A percentile compares a stretch with the other conserved stretches of the same genome.
phyloP scores from a whole-genome alignment of 352 stramenopile species.

The Phytophthora pinifolia region DNA sequence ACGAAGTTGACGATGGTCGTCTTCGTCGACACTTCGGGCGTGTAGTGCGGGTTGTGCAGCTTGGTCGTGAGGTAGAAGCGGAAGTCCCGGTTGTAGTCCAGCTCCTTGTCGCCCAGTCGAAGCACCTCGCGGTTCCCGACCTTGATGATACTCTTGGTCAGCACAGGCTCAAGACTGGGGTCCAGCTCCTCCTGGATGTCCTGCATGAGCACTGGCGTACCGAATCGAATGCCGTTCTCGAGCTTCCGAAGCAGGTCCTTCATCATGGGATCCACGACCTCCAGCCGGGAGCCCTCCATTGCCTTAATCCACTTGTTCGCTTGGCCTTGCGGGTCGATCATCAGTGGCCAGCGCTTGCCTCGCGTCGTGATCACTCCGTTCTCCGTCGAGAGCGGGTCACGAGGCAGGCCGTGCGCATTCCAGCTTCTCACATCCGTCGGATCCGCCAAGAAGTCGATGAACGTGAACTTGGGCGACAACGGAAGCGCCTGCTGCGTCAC shows the following conservation, averaged over 20 bases:
- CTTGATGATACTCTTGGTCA: slow-evolving; percentile 95
- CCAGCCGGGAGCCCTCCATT: slow-evolving; percentile 87
- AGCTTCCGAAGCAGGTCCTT: slow-evolving; percentile 94
- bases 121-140: slow-evolving; percentile 94
- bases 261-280: slow-evolving; percentile 95
- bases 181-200: slow-evolving; percentile 96
- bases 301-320: slow-evolving; percentile 97
- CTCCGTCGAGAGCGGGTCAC: slow-evolving; percentile 93
- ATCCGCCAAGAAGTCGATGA: slow-evolving; percentile 92
- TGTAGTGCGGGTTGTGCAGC: slow-evolving; percentile 96
- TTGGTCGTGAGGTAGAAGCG: slow-evolving; percentile 97
- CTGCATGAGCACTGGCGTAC: slow-evolving; percentile 93
- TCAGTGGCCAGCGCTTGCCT: slow-evolving; percentile 94
- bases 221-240: slow-evolving; percentile 94
- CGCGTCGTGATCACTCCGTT: slow-evolving; percentile 96
- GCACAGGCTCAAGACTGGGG: slow-evolving; percentile 91
- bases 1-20: slow-evolving; percentile 97
- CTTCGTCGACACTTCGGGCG: slow-evolving; percentile 94
- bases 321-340: slow-evolving; percentile 96
- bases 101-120: slow-evolving; percentile 93
- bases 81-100: slow-evolving; percentile 96
- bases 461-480: slow-evolving; percentile 88
- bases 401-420: slow-evolving; percentile 94
- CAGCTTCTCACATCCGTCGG: slow-evolving; percentile 93
- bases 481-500: slow-evolving; percentile 86